Base-by-base conservation (phyloP, 2,329 filamentous ascomycete species). In the Fonsecaea pedrosoi region DNA sequence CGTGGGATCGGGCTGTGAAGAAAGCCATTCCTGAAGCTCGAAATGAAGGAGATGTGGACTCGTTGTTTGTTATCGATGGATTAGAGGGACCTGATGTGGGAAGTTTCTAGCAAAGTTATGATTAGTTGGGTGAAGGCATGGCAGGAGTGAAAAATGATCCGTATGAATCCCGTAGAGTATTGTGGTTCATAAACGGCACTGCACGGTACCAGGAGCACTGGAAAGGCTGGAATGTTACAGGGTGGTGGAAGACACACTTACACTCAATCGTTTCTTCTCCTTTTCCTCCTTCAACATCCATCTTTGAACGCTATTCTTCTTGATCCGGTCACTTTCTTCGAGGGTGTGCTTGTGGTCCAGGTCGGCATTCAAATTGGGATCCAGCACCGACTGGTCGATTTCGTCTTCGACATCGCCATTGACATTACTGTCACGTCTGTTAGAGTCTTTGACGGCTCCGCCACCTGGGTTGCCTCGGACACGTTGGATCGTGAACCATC, bases 301-400 rank as follows among this genome's bases (percentile, higher is more conserved):
- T 71, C 91, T 82, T 75, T 90, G 84, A 5, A 93, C 89, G 70
- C 88, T 92, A 69, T 91, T 93, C 81, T 92, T 93, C 81, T 94
- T 94, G 40, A 94, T 89, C 68, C 88, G 86, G 75, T 94, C 91
- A 73, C 90, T 93, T 72, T 89, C 89, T 62, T 87, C 87, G 7
- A 94, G 78, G 0, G 85, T 85, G 77, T 94, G 91, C 72, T 89
- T 89, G 76, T 94, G 91, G n/a, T 88, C 87, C 10, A 70, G 62
- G 25, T 8, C 90, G 21, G 30, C 50, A 25, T 48, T 45, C 89
- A 21, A 87, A 84, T 54, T 90, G 21, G 68, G 68, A 21, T 68
- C 68, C n/a, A 70, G 40, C 9, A 67, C 34, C 4, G 84, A 6
- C 88, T 89, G 60, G 13, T 67, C 66, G 4, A 61, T 61, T 18